phyloP scores from a whole-genome alignment of 1,284 basidiomycete genomes.

The Rhodotorula sp. region DNA sequence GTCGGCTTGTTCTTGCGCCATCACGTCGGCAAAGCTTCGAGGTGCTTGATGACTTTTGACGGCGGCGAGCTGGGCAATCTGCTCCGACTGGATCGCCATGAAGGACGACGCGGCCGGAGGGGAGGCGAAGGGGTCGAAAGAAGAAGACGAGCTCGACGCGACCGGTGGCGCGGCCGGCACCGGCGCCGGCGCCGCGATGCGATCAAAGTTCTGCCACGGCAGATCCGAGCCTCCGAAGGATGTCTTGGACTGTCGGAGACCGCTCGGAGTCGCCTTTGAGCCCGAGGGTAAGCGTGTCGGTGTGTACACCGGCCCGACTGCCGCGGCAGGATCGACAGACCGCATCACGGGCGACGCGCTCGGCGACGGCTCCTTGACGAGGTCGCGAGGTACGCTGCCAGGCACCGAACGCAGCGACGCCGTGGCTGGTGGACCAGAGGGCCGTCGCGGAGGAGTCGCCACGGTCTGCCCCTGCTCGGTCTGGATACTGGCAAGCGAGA shows the following conservation, averaged over 20 bases:
- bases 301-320: constrained; percentile 41
- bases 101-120: constrained; percentile 1
- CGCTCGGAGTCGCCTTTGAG: not conserved
- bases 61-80: constrained; percentile 3
- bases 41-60: constrained; percentile 28
- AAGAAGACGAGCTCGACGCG: constrained; percentile 43
- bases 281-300: constrained; percentile 22
- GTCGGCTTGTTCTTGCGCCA: constrained; percentile 41
- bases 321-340: constrained; percentile 27
- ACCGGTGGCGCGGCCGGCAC: constrained; percentile 43
- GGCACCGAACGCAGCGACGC: not conserved
- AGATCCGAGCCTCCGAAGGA: constrained; percentile 41
- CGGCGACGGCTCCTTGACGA: not conserved
- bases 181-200: constrained; percentile 37
- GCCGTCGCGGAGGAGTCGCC: not conserved
- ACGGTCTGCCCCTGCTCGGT: constrained; percentile 6
- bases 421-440: not conserved
- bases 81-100: constrained; percentile 4
- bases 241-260: constrained; percentile 22
- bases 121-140: constrained; percentile 43
- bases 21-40: constrained; percentile 42
- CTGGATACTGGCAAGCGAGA: not conserved
- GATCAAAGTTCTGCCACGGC: constrained; percentile 43
- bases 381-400: not conserved
- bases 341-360: not conserved